Evolutionary conservation across 2,329 filamentous ascomycete species (phyloP).

Genomic region (Tolypocladium endophyticum): DNA sequence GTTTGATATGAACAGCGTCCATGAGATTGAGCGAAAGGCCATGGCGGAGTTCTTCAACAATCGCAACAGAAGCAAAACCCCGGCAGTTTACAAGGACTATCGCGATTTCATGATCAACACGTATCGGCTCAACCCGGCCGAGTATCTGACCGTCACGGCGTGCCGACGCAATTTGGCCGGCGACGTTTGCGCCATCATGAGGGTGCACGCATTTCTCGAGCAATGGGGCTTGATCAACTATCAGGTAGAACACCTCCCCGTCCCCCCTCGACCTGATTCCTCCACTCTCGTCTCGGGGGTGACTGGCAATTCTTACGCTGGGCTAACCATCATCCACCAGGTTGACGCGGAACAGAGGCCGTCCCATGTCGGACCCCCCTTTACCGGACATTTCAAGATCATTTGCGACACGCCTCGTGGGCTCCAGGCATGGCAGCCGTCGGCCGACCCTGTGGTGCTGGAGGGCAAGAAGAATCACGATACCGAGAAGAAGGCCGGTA

Average conservation of each 20-base stretch:
- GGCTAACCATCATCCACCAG: constrained; percentile 32
- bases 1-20: constrained; percentile 96
- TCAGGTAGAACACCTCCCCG: constrained; percentile 50
- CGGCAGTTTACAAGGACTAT: constrained; percentile 96
- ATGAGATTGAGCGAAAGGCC: constrained; percentile 86
- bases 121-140: constrained; percentile 87
- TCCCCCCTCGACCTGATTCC: not conserved
- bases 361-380: constrained; percentile 90
- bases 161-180: constrained; percentile 91
- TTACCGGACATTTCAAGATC: constrained; percentile 94
- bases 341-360: constrained; percentile 93
- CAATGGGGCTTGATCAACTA: constrained; percentile 99
- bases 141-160: constrained; percentile 94
- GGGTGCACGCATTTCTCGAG: constrained; percentile 93
- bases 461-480: constrained; percentile 50
- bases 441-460: constrained; percentile 59
- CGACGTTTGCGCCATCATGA: constrained; percentile 98
- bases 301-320: not conserved
- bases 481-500: constrained; percentile 64
- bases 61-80: constrained; percentile 95
- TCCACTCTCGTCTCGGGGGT: not conserved
- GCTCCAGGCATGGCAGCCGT: constrained; percentile 89
- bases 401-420: constrained; percentile 93
- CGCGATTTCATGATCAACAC: constrained; percentile 99
- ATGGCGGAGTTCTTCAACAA: constrained; percentile 98